These are phyloP conservation scores for Achaetomium macrosporum DNA, from an alignment of 2,329 filamentous ascomycete species.

Conservation along the genomic window DNA sequence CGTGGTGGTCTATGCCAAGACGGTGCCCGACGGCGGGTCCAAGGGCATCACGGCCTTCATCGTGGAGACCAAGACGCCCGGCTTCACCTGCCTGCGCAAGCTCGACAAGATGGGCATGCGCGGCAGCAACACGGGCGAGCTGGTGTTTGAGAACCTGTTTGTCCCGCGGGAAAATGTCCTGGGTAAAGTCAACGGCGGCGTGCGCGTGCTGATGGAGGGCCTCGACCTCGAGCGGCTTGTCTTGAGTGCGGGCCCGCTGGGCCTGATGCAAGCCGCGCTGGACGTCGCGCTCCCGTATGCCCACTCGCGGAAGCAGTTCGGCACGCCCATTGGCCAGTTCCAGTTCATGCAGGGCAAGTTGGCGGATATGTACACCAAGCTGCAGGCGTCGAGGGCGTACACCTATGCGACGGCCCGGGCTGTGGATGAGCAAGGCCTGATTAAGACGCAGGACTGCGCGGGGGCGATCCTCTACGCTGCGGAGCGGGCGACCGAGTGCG, in stretches of 20 bases:
- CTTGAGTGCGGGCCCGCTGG: slow-evolving; percentile 81
- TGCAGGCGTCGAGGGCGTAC: slow-evolving; percentile 76
- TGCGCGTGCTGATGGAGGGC: slow-evolving; percentile 91
- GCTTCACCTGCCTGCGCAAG: slow-evolving; percentile 84
- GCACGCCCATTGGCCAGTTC: slow-evolving; percentile 78
- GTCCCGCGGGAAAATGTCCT: slow-evolving; percentile 78
- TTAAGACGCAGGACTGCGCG: slow-evolving; percentile 87
- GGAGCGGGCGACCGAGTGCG: slow-evolving; percentile 80
- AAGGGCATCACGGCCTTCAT: slow-evolving; percentile 96
- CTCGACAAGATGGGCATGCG: slow-evolving; percentile 98
- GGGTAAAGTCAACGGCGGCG: slow-evolving; percentile 73
- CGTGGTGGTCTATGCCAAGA: slow-evolving; percentile 96
- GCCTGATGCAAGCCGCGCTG: slow-evolving; percentile 87
- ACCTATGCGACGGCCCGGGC: slow-evolving; percentile 76
- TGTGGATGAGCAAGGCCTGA: slow-evolving; percentile 68
- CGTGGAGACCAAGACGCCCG: slow-evolving; percentile 62
- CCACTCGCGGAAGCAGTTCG: slow-evolving; percentile 86
- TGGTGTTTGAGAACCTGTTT: slow-evolving; percentile 86
- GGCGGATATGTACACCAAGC: slow-evolving; percentile 96
- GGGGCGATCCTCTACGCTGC: slow-evolving; percentile 91
- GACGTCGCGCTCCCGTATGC: slow-evolving; percentile 84
- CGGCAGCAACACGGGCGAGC: slow-evolving; percentile 90
- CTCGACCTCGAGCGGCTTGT: slow-evolving; percentile 91
- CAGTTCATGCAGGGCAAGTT: slow-evolving; percentile 90
- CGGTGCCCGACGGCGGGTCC: slow-evolving; percentile 67